Conservation (phyloP, 2,329 filamentous ascomycete species). For the Penicillium digitatum region DNA sequence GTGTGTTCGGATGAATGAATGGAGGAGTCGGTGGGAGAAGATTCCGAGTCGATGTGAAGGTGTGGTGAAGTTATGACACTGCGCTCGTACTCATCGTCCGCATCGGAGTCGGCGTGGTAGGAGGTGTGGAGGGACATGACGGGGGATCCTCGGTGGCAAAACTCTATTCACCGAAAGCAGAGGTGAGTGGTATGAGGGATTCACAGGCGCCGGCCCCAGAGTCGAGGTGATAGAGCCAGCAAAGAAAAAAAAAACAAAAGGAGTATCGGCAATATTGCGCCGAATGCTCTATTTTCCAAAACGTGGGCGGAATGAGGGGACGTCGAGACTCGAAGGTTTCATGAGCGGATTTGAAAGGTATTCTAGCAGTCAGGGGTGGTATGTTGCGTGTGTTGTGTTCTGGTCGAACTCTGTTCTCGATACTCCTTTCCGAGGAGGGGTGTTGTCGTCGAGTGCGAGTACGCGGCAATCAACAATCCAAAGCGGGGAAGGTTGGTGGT, state of each 20-base stretch:
- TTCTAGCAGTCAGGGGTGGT: not conserved
- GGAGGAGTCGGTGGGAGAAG: constrained; percentile 55
- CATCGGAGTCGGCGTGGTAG: constrained; percentile 61
- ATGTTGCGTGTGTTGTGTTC: not conserved
- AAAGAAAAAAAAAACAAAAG: constrained; percentile 7
- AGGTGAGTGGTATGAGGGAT: not conserved
- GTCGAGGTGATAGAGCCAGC: not conserved
- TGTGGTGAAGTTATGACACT: constrained; percentile 56
- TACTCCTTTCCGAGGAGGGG: constrained; percentile 8
- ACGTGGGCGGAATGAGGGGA: constrained; percentile 2
- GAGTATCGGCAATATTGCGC: constrained; percentile 12
- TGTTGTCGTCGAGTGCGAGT: not conserved
- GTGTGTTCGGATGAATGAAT: constrained; percentile 59
- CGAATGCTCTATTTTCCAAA: constrained; percentile 9
- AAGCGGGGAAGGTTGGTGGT: constrained; percentile 5
- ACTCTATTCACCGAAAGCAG: constrained; percentile 1
- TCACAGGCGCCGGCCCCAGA: constrained; percentile 7
- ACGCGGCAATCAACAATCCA: constrained; percentile 8
- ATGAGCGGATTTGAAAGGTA: not conserved
- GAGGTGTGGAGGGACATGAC: constrained; percentile 45
- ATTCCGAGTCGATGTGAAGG: constrained; percentile 55
- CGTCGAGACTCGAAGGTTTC: not conserved
- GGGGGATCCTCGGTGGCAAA: not conserved
- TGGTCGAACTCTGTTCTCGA: not conserved
- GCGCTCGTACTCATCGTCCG: constrained; percentile 63